These are phyloP conservation scores for Pittosporum tobira DNA, from an alignment of 129 eudicot genomes.

Conservation along the genomic window DNA sequence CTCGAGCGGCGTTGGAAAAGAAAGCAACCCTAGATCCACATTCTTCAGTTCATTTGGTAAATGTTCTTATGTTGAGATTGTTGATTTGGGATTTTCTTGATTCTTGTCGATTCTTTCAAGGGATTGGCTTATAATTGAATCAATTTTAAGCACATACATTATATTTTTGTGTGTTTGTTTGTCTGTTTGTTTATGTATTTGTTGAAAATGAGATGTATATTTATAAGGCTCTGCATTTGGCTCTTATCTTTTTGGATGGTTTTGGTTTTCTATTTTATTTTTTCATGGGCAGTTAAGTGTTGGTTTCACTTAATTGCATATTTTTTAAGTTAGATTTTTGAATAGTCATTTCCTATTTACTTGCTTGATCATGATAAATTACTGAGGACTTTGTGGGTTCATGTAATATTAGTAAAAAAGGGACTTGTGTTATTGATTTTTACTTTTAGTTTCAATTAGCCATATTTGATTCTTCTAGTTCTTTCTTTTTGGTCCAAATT, in stretches of 20 bases:
- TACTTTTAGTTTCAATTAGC: neutral
- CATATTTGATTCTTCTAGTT: neutral
- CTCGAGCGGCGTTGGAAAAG: neutral
- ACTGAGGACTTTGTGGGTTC: neutral
- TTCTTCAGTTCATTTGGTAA: neutral
- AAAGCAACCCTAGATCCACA: neutral
- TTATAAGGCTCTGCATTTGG: neutral
- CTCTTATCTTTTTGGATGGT: neutral
- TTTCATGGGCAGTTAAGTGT: neutral
- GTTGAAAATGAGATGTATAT: neutral
- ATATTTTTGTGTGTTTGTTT: slow-evolving; percentile 4
- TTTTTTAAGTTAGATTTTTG: neutral
- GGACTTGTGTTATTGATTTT: neutral
- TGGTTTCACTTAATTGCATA: slow-evolving; percentile 6
- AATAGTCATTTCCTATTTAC: neutral
- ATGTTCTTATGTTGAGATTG: neutral
- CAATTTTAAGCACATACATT: neutral
- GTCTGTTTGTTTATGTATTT: neutral
- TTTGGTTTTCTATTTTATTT: slow-evolving; percentile 10
- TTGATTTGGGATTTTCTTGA: neutral
- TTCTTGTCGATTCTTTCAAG: neutral
- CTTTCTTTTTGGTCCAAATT: neutral
- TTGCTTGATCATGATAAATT: slow-evolving; percentile 10
- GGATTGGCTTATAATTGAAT: neutral
- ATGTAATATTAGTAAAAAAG: slow-evolving; percentile 3